Percentiles rank a stretch among this genome's conserved stretches.
These are phyloP conservation scores for Aspergillus ochraceus DNA, from an alignment of 2,329 filamentous ascomycete species.

Conservation along the genomic window DNA sequence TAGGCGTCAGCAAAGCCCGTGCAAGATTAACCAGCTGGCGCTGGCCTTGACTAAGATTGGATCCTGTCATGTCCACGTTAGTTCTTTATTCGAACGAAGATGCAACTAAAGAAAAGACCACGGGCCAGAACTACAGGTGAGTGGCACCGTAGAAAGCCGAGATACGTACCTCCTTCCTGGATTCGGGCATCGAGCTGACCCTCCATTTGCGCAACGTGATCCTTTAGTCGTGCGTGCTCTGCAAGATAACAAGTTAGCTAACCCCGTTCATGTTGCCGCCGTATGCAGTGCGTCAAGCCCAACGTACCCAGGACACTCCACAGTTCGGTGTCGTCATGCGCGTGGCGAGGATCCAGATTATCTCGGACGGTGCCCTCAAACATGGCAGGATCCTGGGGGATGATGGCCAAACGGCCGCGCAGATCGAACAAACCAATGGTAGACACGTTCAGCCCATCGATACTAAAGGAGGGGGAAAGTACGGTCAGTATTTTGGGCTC, in stretches of 20 bases:
- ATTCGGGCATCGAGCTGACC: conserved; percentile 88
- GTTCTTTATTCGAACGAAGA: background rate
- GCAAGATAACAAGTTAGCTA: conserved; percentile 41
- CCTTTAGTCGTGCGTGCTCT: conserved; percentile 93
- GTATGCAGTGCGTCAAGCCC: conserved; percentile 12
- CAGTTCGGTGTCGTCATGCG: conserved; percentile 93
- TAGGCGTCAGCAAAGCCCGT: conserved; percentile 88
- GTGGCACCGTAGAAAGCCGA: conserved; percentile 1
- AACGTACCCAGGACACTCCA: conserved; percentile 89
- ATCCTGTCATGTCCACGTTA: conserved; percentile 58
- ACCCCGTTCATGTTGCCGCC: conserved; percentile 14
- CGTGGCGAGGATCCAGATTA: conserved; percentile 91
- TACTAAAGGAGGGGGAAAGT: conserved; percentile 48
- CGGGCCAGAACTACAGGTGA: conserved; percentile 3
- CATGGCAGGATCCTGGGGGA: conserved; percentile 93
- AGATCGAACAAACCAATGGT: conserved; percentile 87
- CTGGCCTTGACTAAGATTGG: conserved; percentile 93
- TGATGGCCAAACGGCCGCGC: conserved; percentile 86
- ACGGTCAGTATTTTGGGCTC: conserved; percentile 16
- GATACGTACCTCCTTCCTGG: conserved; percentile 80
- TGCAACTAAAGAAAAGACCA: background rate
- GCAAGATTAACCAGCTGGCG: conserved; percentile 91
- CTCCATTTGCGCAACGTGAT: conserved; percentile 82
- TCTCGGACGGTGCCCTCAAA: conserved; percentile 93
- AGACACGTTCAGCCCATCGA: conserved; percentile 86